phyloP scores from a whole-genome alignment of 306 rosid species.

The Malus fusca region DNA sequence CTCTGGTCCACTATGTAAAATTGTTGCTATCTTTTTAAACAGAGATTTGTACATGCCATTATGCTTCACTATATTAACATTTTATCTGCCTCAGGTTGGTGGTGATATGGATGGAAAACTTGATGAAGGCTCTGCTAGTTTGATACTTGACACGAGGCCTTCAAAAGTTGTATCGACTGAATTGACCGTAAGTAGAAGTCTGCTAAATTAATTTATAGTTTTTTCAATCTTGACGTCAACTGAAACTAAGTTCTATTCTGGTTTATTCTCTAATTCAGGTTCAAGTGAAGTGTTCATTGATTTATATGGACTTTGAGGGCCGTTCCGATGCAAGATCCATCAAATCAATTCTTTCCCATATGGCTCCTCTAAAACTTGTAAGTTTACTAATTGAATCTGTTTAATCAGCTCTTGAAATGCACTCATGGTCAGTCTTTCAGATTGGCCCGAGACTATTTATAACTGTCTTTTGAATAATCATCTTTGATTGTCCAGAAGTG shows the following conservation, averaged over 20 bases:
- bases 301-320: constrained; percentile 94
- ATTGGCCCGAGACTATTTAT: too few species aligned
- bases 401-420: neutral
- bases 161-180: constrained; percentile 84
- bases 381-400: neutral
- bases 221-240: neutral
- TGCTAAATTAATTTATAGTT: constrained; percentile 3
- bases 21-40: neutral
- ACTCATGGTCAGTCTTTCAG: neutral
- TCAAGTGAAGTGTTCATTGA: constrained; percentile 69
- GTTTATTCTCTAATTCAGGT: constrained; percentile 41
- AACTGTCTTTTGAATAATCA: neutral
- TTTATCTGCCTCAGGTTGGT: constrained; percentile 51
- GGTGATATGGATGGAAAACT: constrained; percentile 80
- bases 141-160: constrained; percentile 83
- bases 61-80: neutral
- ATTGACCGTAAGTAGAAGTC: constrained; percentile 62
- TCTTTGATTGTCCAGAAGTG: neutral
- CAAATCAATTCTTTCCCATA: constrained; percentile 84
- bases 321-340: constrained; percentile 94
- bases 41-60: neutral
- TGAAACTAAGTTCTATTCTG: neutral
- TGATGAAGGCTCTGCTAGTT: constrained; percentile 76
- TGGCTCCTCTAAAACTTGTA: constrained; percentile 96
- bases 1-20: neutral